Base-by-base conservation (phyloP, 169 alveolate species). In the Plasmodium gallinaceum region DNA sequence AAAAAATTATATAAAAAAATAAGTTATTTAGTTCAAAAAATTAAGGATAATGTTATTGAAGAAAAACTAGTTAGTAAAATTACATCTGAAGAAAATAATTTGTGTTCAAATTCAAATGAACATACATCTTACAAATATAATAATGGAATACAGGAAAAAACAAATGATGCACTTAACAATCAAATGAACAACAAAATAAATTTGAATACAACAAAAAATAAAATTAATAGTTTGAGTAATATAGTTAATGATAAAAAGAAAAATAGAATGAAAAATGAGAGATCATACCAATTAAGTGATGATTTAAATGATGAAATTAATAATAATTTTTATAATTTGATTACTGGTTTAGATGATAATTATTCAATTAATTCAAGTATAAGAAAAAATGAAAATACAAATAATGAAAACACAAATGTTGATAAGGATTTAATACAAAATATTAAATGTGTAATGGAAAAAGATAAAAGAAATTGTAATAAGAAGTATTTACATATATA, bases 1-100 rank as follows among this genome's bases (percentile, higher is more conserved):
- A 37, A 86, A 51, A 86, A 71, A 26, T 39, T 80, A 37, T 80
- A 80, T 62, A 80, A 26, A 32, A 65, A 80, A 46, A 61, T 62
- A 18, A 68, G 52, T 24, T 68, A 68, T 39, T 37, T 71, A 65
- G 92, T 71, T 20, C 37, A 69, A 45, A 71, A 86, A 64, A 86
- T 86, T 72, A 86, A 86, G 71, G 45, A 68, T 26, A 54, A 54
- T 42, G 66, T 52, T 6, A 37, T 4, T 45, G 64, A 24, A 24
- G 74, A 48, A 57, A 45, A 76, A n/a, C 18, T 39, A 7, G 12
- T 12, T 37, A 16, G 46, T 18, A 10, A 18, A 2, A 61, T 61
- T 61, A 10, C 70, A 54, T 32, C 39, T 32, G 39, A 32, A 4
- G 39, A 2, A 32, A 32, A 32, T 32, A 32, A 32, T 32, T 32